Base-by-base conservation (phyloP, 1,284 basidiomycete species). In the Sanguinoderma infundibulare region DNA sequence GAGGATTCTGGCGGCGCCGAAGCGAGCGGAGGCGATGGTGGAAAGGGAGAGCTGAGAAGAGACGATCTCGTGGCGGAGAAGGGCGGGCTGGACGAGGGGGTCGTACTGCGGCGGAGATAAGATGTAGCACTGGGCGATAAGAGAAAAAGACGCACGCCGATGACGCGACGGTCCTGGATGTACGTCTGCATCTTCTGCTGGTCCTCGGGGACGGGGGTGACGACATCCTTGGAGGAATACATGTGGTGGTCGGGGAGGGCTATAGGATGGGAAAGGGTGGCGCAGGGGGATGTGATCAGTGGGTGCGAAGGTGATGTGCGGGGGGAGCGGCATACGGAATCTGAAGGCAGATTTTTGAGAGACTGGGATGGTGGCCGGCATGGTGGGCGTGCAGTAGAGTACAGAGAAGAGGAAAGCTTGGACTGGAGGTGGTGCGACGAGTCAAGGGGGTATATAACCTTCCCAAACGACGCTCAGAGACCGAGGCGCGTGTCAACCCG, bases 21-120 rank as follows among this genome's bases (percentile, higher is more conserved):
- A 89, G 68, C 96, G 89, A n/a, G 94, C 89, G 14, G 82, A 76
- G 8, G 91, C 87, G 73, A 97, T 92, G 28, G 91, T 94, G 69
- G 84, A 79, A 64, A 85, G 83, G 0, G 90, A 87, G 17, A 73
- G 74, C 1, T 78, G 65, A 17, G 86, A 79, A 7, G 89, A 83
- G 4, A 85, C 84, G 57, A 97, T 84, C 70, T 98, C 95, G 68
- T 95, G 91, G 64, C 91, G 85, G 53, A 98, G 87, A 55, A 98
- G 83, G 0, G 92, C 92, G 20, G 96, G 96, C 70, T 96, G 93
- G 65, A 97, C 89, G 42, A 98, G 86, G 8, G 96, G 96, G 72
- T 98, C 95, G 76, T 97, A 97, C 92, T 94, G 73, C 60, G 28
- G 59, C 28, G 51, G 59, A 57, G 56, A 63, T 46, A 62, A 49